These are phyloP conservation scores for Kurtzmaniella quercitrusa DNA, from an alignment of 1,139 yeast genomes.

Conservation along the genomic window DNA sequence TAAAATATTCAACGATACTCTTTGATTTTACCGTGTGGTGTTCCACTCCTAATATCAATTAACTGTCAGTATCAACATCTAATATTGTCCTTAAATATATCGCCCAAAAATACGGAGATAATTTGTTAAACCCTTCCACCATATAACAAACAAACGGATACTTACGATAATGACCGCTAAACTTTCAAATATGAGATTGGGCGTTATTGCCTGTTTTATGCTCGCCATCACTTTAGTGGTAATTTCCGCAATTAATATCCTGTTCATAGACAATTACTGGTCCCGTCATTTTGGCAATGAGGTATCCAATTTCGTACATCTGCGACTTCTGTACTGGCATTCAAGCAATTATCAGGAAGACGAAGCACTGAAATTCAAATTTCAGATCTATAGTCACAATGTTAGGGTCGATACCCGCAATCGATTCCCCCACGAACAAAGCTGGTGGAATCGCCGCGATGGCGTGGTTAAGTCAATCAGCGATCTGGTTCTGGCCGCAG, in stretches of 20 bases:
- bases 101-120: no score
- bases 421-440: conserved; percentile 21
- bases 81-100: no score
- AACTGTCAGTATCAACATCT: no score
- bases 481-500: conserved; percentile 3
- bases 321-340: conserved; percentile 1
- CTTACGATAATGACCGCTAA: neutral
- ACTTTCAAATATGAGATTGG: neutral
- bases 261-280: neutral
- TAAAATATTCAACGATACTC: no score
- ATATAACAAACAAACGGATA: no score
- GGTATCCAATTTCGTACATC: conserved; percentile 2
- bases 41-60: no score
- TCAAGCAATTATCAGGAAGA: neutral
- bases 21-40: no score
- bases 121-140: no score
- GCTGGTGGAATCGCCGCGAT: conserved; percentile 23
- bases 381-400: conserved; percentile 23
- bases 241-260: neutral
- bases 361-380: conserved; percentile 1
- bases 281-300: conserved; percentile 3
- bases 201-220: neutral
- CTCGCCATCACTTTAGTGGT: neutral
- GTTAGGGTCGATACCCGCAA: conserved; percentile 20
- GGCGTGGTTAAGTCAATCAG: conserved; percentile 20